These are phyloP conservation scores for Solanum microdontum DNA, from an alignment of 257 asterid species.

Conservation along the genomic window DNA sequence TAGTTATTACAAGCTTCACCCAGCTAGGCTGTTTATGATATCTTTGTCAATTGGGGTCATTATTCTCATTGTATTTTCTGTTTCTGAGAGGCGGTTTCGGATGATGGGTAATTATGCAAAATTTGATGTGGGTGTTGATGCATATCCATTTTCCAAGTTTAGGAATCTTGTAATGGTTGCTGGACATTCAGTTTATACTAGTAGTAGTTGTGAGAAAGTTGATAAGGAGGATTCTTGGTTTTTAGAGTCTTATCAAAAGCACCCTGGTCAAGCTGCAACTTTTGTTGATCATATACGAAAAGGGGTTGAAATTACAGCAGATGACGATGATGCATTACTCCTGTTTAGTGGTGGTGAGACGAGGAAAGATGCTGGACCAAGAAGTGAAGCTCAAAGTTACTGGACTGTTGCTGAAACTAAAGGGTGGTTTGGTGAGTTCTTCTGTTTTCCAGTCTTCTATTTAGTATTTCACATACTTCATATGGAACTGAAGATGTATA, in stretches of 20 bases:
- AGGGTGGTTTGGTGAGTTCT: constrained; percentile 87
- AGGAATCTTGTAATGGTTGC: constrained; percentile 95
- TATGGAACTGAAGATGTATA: neutral
- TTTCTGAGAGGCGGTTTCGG: constrained; percentile 23
- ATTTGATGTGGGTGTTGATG: constrained; percentile 27
- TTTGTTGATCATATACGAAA: constrained; percentile 73
- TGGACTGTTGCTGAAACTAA: constrained; percentile 87
- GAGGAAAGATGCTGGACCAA: constrained; percentile 84
- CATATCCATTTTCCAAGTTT: constrained; percentile 48
- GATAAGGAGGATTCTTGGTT: constrained; percentile 92
- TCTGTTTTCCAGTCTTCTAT: neutral
- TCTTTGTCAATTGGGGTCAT: constrained; percentile 38
- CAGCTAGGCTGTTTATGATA: constrained; percentile 43
- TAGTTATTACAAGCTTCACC: constrained; percentile 59
- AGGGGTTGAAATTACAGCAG: constrained; percentile 60
- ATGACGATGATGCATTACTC: constrained; percentile 59
- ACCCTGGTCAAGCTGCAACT: constrained; percentile 95
- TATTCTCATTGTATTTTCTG: constrained; percentile 30
- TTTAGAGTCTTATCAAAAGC: constrained; percentile 83
- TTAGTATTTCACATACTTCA: neutral
- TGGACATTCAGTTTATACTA: constrained; percentile 92
- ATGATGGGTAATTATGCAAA: constrained; percentile 26
- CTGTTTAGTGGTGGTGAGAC: constrained; percentile 98
- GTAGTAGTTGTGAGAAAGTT: constrained; percentile 79
- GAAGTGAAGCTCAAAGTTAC: constrained; percentile 96